Base-by-base conservation (phyloP, 169 alveolate genomes). In the Amoebophrya sp. region DNA sequence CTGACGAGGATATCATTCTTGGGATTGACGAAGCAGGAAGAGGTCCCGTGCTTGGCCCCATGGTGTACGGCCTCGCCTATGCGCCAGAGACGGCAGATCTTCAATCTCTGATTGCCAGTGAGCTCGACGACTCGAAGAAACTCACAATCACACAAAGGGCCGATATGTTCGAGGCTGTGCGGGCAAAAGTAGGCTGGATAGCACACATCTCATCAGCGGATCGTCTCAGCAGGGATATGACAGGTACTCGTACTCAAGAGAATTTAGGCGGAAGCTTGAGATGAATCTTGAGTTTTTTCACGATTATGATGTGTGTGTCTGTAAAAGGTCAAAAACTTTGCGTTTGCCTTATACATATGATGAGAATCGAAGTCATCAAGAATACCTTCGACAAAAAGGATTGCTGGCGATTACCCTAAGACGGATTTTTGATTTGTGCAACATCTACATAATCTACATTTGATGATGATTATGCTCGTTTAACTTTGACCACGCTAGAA, bases 11-110 rank as follows among this genome's bases (percentile, higher is more conserved):
- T 36, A 65, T 65, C 83, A 65, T 65, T 0, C 18, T 98, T 90
- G 99, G 99, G 41, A 97, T 98, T 90, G 99, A 98, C 95, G 99
- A 98, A 92, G 99, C 99, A n/a, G 99, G 99, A 14, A 93, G 99
- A 94, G 99, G 99, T 18, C 99, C 99, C 29, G 99, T 98, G 18
- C 93, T 98, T 47, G 99, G 99, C 14, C 99, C 99, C 34, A 97
- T 98, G 99, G 99, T 98, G 36, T 98, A 97, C 95, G 99, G 98
- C 3, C 96, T 65, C 38, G 83, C 83, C 38, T 65, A 12, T 36
- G 83, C 83, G 26, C 83, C 83, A 36, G 83, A 65, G n/a, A 65
- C 18, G 2, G 83, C 83, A 0, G 83, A 65, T 26, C 33, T 65
- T 1, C 18, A 65, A 65, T 29, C 12, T 6, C 26, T 65, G 36